phyloP scores from a whole-genome alignment of 176 grass and related monocot genomes.

The Bromus sterilis region DNA sequence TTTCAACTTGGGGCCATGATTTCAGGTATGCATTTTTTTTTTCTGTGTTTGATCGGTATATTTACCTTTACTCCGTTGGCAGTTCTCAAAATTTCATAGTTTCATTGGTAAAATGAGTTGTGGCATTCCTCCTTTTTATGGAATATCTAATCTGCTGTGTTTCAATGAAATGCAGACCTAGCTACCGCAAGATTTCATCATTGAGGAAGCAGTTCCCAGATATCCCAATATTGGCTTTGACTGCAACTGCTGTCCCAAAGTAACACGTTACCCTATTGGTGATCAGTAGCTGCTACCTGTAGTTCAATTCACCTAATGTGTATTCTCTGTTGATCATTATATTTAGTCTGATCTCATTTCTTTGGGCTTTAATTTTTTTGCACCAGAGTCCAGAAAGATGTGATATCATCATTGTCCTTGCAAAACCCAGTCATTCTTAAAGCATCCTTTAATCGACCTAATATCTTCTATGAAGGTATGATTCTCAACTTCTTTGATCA shows the following conservation, averaged over 20 bases:
- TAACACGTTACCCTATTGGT: slow-evolving; percentile 23
- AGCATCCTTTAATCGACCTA: slow-evolving; percentile 93
- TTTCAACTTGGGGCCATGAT: slow-evolving; percentile 96
- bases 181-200: slow-evolving; percentile 88
- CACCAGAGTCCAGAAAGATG: slow-evolving; percentile 76
- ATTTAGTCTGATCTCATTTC: slow-evolving; percentile 2
- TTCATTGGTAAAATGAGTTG: slow-evolving; percentile 2
- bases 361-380: neutral
- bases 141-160: neutral
- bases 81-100: neutral
- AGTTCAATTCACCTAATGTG: neutral
- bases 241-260: slow-evolving; percentile 87
- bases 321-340: neutral
- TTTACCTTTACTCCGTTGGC: neutral
- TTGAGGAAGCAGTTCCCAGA: slow-evolving; percentile 79
- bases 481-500: neutral
- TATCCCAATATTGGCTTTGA: slow-evolving; percentile 88
- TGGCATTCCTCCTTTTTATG: neutral
- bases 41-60: slow-evolving; percentile 6
- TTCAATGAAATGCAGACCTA: slow-evolving; percentile 67
- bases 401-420: slow-evolving; percentile 71
- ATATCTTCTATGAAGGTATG: slow-evolving; percentile 98
- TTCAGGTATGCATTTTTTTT: slow-evolving; percentile 52
- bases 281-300: neutral
- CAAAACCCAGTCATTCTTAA: slow-evolving; percentile 72